Evolutionary conservation across 352 stramenopile species (phyloP).

Genomic region (Pythium insidiosum): DNA sequence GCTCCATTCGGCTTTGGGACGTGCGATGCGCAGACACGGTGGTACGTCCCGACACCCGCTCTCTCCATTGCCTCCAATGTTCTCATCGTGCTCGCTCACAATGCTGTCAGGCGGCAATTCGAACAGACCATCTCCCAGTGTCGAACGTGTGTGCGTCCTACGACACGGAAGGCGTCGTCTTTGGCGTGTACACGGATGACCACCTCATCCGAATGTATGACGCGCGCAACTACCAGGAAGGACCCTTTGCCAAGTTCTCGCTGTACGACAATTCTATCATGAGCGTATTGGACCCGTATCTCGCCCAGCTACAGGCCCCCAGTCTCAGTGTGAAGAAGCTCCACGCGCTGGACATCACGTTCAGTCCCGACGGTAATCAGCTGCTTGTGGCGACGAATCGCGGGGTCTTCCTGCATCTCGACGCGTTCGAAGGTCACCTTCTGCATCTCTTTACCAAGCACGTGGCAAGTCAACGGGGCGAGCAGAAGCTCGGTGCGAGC

Average conservation of each 20-base stretch:
- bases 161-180: conserved; percentile 80
- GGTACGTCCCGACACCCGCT: no score
- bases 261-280: conserved; percentile 72
- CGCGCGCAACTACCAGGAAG: conserved; percentile 81
- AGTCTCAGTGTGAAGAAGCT: conserved; percentile 51
- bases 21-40: conserved; percentile 54
- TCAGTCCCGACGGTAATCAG: conserved; percentile 81
- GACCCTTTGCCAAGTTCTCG: conserved; percentile 84
- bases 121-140: conserved; percentile 49
- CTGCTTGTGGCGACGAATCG: conserved; percentile 79
- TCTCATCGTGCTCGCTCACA: not conserved
- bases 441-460: conserved; percentile 67
- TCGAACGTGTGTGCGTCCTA: conserved; percentile 65
- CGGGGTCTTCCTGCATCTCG: conserved; percentile 72
- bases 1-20: conserved; percentile 75
- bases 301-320: conserved; percentile 39
- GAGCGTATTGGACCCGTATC: conserved; percentile 45
- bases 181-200: conserved; percentile 81
- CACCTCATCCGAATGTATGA: conserved; percentile 86
- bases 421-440: conserved; percentile 79
- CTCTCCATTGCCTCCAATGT: no score
- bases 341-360: conserved; percentile 72
- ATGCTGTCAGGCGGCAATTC: conserved; percentile 43
- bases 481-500: conserved; percentile 42
- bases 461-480: conserved; percentile 17